Percentiles rank a stretch among this genome's conserved stretches.
phyloP scores from a whole-genome alignment of 2,329 filamentous ascomycete species.

The Talaromyces amestolkiae region DNA sequence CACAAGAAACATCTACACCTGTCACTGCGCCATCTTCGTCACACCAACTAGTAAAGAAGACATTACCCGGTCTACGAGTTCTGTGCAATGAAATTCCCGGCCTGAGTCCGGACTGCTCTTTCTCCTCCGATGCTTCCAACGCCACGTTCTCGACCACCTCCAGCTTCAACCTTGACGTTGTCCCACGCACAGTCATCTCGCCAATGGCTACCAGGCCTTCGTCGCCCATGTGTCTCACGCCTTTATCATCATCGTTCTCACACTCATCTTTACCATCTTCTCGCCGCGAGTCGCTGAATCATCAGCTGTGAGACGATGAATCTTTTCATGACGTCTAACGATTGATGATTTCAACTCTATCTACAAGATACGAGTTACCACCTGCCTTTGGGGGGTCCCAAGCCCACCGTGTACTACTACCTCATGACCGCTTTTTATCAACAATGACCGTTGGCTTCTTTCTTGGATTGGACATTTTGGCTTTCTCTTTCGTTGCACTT shows the following conservation, averaged over 20 bases:
- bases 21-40: background rate
- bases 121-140: constrained; percentile 21
- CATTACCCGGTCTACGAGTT: constrained; percentile 36
- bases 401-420: constrained; percentile 16
- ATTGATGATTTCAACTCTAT: constrained; percentile 12
- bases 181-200: constrained; percentile 29
- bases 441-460: background rate
- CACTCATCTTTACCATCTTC: constrained; percentile 23
- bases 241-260: constrained; percentile 25
- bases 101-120: constrained; percentile 24
- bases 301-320: constrained; percentile 17
- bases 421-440: background rate
- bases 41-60: constrained; percentile 27
- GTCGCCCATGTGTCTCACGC: constrained; percentile 34
- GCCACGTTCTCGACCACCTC: constrained; percentile 28
- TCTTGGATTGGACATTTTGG: background rate
- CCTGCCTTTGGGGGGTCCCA: background rate
- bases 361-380: background rate
- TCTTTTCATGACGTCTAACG: constrained; percentile 7
- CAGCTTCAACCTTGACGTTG: constrained; percentile 30
- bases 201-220: constrained; percentile 37
- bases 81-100: constrained; percentile 36
- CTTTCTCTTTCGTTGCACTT: constrained; percentile 9
- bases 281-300: constrained; percentile 31
- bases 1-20: constrained; percentile 20